These are phyloP conservation scores for Termitomyces sp. DNA, from an alignment of 768 basidiomycete species.

Conservation along the genomic window DNA sequence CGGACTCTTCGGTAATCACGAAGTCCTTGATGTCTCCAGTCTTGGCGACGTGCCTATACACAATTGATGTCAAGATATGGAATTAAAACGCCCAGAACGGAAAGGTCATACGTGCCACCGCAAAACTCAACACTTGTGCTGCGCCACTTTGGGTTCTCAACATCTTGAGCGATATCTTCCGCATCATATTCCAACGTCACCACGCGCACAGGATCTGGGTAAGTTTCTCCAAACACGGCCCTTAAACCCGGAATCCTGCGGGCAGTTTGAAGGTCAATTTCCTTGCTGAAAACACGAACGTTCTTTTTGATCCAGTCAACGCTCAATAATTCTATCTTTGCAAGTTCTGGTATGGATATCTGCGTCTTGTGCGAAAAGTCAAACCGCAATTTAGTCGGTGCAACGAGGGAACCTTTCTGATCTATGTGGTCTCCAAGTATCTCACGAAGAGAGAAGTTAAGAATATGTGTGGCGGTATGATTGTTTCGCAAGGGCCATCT, in stretches of 20 bases:
- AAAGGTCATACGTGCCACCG: constrained; percentile 82
- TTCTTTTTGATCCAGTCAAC: constrained; percentile 89
- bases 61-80: background rate
- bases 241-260: constrained; percentile 89
- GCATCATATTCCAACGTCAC: constrained; percentile 87
- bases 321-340: constrained; percentile 79
- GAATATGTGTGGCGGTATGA: constrained; percentile 97
- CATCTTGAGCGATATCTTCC: constrained; percentile 80
- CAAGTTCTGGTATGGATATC: constrained; percentile 70
- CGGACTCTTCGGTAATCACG: constrained; percentile 91
- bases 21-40: constrained; percentile 98
- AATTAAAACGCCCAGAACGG: background rate
- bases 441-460: constrained; percentile 91
- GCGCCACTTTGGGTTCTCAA: constrained; percentile 89
- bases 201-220: constrained; percentile 96
- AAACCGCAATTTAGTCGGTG: constrained; percentile 92
- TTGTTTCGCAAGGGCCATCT: constrained; percentile 96
- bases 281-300: constrained; percentile 84
- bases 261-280: constrained; percentile 72
- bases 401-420: constrained; percentile 96
- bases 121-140: constrained; percentile 94
- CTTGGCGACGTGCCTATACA: constrained; percentile 79
- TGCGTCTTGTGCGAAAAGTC: constrained; percentile 97
- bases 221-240: constrained; percentile 96
- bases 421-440: constrained; percentile 96